Evolutionary conservation across 257 asterid species (phyloP).

Genomic region (Capsicum chinense): DNA sequence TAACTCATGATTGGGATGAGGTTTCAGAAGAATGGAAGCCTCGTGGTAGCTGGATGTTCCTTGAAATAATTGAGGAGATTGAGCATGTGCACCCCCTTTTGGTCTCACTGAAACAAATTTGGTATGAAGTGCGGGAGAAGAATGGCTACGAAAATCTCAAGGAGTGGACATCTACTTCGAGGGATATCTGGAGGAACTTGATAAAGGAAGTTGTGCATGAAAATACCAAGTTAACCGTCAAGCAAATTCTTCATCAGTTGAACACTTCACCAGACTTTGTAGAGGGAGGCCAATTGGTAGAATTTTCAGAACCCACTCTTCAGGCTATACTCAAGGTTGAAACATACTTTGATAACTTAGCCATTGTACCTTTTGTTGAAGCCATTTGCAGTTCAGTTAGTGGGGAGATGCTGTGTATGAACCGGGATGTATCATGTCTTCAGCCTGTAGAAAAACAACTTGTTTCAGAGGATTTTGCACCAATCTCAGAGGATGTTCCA

Average conservation of each 20-base stretch:
- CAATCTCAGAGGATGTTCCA: slow-evolving; percentile 23
- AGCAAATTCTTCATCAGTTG: slow-evolving; percentile 43
- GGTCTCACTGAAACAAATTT: slow-evolving; percentile 70
- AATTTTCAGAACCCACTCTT: slow-evolving; percentile 37
- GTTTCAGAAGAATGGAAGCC: slow-evolving; percentile 59
- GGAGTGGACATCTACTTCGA: slow-evolving; percentile 58
- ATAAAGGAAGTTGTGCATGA: slow-evolving; percentile 49
- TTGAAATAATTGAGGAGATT: slow-evolving; percentile 59
- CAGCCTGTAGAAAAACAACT: slow-evolving; percentile 31
- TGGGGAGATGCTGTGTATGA: slow-evolving; percentile 26
- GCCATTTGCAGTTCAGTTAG: slow-evolving; percentile 10
- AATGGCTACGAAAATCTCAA: slow-evolving; percentile 46
- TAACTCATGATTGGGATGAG: slow-evolving; percentile 72
- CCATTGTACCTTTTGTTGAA: slow-evolving; percentile 41
- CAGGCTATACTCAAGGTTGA: slow-evolving; percentile 27
- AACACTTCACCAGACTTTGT: slow-evolving; percentile 40
- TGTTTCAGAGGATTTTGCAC: slow-evolving; percentile 25
- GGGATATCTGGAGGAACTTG: slow-evolving; percentile 53
- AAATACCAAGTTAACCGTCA: slow-evolving; percentile 43
- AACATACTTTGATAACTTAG: slow-evolving; percentile 36
- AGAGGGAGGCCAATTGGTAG: slow-evolving; percentile 39
- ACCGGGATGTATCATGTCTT: slow-evolving; percentile 32
- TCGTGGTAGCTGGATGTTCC: slow-evolving; percentile 71
- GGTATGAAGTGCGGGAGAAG: slow-evolving; percentile 69
- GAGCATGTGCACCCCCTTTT: slow-evolving; percentile 51